Evolutionary conservation across 345 rosid species (phyloP), one percentile per base, ranked within the genome.

Genomic region (Eutrema heterophyllum): DNA sequence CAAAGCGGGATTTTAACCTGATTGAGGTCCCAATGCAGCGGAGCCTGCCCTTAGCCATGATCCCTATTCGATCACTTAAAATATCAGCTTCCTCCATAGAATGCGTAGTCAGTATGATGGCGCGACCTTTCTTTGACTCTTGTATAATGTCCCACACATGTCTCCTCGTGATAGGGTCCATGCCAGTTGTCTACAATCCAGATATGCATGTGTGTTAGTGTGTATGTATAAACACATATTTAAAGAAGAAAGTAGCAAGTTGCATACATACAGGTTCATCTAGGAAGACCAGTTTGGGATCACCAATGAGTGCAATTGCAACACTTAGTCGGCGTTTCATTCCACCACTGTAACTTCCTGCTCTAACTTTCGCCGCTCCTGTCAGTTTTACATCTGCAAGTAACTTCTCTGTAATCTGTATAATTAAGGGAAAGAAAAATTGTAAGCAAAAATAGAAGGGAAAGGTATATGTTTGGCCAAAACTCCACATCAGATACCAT

Each of bases 51-150:
- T 91, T 91, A 78, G 97, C 96, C 98, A 93, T 88, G 71, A 91
- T 93, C 70, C 91, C 91, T 36, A 91, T 93, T 24, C 91, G 87
- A 67, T 93, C 98, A 78, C 98, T 81, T 67, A 93, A 73, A 57
- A 89, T 85, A 71, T 87, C 98, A 44, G 96, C 97, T 82, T 93
- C 97, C 81, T 93, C 98, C 97, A 88, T 87, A 11, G 98, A 93
- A 85, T 93, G 97, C n/a, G 98, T 93, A 4, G 94, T 93, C 46
- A 91, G 76, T 67, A 93, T 70, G 67, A 93, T 88, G 58, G 91
- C 92, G 12, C 92, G 91, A 0, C 94, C 98, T 79, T 83, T 84
- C 81, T 93, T 91, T n/a, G 96, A 83, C 54, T 79, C 72, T 83
- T 87, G 89, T 77, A 91, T 93, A 65, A 89, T 88, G 78, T 91